phyloP scores from a whole-genome alignment of 495 filamentous ascomycete genomes.

The Lasiosphaeriaceae sp. region DNA sequence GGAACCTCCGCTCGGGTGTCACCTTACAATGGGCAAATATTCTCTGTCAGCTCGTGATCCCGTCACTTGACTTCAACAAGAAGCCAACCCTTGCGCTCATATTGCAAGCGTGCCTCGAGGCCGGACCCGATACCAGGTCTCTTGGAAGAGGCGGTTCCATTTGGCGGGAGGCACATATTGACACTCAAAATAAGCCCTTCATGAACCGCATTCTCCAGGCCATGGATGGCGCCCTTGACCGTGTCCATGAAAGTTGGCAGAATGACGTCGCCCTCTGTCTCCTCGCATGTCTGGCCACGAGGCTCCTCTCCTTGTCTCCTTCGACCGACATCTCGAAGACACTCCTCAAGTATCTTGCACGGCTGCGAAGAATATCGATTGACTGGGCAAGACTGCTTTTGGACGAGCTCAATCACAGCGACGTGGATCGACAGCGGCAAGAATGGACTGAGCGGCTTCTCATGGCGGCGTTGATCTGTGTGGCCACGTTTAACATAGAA shows the following conservation, averaged over 20 bases:
- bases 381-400: constrained; percentile 13
- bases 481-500: neutral
- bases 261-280: constrained; percentile 16
- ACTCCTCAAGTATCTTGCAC: constrained; percentile 10
- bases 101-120: constrained; percentile 48
- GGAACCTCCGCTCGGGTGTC: constrained; percentile 43
- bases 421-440: neutral
- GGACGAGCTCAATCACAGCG: neutral
- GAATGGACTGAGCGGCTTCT: constrained; percentile 4
- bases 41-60: constrained; percentile 44
- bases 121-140: constrained; percentile 29
- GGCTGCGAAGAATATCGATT: constrained; percentile 9
- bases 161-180: constrained; percentile 1
- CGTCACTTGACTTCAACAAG: constrained; percentile 45
- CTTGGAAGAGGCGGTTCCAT: neutral
- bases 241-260: constrained; percentile 17
- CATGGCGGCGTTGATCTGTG: constrained; percentile 8
- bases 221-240: constrained; percentile 6
- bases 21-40: constrained; percentile 55
- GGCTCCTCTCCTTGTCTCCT: constrained; percentile 12
- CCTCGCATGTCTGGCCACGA: constrained; percentile 12
- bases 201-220: neutral
- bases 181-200: neutral
- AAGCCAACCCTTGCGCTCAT: constrained; percentile 42
- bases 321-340: neutral